phyloP scores from a whole-genome alignment of 2,329 filamentous ascomycete genomes.

The Scedosporium aurantiacum region DNA sequence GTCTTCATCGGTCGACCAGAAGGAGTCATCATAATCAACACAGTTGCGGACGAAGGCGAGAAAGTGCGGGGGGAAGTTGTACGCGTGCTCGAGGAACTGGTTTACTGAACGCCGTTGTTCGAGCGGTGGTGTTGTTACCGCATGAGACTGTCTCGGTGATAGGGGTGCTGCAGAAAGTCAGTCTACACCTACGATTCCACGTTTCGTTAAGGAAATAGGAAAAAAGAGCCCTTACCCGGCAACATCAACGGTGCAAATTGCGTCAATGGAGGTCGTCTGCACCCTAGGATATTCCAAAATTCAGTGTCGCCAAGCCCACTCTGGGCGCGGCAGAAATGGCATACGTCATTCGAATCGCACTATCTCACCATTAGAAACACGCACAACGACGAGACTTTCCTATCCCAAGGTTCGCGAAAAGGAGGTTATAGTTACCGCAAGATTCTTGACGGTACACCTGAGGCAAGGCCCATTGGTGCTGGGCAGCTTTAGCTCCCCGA shows the following conservation, averaged over 20 bases:
- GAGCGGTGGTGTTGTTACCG: constrained; percentile 38
- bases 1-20: constrained; percentile 45
- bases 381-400: background rate
- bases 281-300: constrained; percentile 37
- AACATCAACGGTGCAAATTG: constrained; percentile 5
- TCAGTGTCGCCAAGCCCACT: background rate
- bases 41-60: constrained; percentile 30
- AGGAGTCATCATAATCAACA: constrained; percentile 43
- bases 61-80: constrained; percentile 28
- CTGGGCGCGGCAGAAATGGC: background rate
- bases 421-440: constrained; percentile 27
- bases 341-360: constrained; percentile 2
- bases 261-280: constrained; percentile 36
- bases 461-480: constrained; percentile 37
- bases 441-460: constrained; percentile 35
- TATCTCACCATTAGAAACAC: background rate
- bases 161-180: constrained; percentile 26
- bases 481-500: constrained; percentile 42
- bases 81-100: constrained; percentile 36
- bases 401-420: background rate
- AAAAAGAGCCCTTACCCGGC: constrained; percentile 2
- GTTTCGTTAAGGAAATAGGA: background rate
- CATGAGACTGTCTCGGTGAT: constrained; percentile 37
- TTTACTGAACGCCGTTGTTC: constrained; percentile 39
- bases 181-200: constrained; percentile 7